These are phyloP conservation scores for Abelmoschus esculentus DNA, from an alignment of 345 rosid species.

Conservation along the genomic window DNA sequence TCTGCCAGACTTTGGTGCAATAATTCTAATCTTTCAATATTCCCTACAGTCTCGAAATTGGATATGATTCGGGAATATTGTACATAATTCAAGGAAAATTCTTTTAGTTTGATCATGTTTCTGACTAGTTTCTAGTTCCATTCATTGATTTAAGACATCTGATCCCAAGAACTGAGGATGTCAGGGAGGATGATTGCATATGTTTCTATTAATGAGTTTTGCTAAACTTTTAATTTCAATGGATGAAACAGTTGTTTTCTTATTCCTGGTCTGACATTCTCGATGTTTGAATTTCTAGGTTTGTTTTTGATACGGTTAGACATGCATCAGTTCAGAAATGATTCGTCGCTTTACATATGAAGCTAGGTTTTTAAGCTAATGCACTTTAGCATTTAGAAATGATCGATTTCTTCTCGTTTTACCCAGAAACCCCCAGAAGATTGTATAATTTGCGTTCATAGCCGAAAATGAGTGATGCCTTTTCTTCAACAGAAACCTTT, in stretches of 20 bases:
- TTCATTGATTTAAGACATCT: background rate
- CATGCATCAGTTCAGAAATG: background rate
- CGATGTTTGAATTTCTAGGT: background rate
- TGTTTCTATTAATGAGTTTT: background rate
- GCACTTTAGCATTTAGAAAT: background rate
- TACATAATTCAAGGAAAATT: background rate
- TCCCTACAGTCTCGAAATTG: background rate
- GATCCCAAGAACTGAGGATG: background rate
- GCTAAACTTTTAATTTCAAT: background rate
- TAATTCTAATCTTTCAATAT: background rate
- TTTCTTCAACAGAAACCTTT: background rate
- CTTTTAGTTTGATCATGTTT: constrained; percentile 1
- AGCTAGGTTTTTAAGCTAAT: background rate
- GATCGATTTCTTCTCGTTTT: background rate
- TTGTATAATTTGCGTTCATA: background rate
- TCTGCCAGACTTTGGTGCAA: constrained; percentile 1
- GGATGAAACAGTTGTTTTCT: background rate
- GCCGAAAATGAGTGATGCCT: background rate
- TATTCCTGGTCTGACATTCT: background rate
- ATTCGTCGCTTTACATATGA: background rate
- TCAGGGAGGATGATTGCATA: constrained; percentile 1
- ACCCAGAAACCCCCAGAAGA: background rate
- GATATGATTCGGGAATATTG: background rate
- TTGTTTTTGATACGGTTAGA: too few relatives aligned
- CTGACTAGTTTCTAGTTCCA: background rate